Conservation (phyloP, 2,329 filamentous ascomycete species). For the Xenoacremonium recifei region DNA sequence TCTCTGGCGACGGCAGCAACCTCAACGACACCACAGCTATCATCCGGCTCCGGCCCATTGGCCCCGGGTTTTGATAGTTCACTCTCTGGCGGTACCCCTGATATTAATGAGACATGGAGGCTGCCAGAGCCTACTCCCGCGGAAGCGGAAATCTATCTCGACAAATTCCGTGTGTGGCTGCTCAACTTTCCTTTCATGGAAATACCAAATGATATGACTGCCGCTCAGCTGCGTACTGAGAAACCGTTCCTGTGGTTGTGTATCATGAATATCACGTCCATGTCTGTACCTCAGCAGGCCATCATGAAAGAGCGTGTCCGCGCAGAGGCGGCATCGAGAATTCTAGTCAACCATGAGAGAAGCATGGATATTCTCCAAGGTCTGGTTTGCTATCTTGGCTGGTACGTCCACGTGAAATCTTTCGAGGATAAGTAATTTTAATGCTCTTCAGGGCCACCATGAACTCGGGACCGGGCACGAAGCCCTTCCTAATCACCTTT, state of each 20-base stretch:
- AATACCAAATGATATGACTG: constrained; percentile 35
- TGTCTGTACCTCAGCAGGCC: constrained; percentile 38
- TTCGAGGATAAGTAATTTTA: neutral
- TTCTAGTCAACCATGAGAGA: constrained; percentile 48
- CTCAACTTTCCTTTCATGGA: constrained; percentile 45
- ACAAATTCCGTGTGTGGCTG: constrained; percentile 41
- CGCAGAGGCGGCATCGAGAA: constrained; percentile 42
- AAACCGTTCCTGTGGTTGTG: constrained; percentile 50
- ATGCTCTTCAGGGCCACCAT: constrained; percentile 33
- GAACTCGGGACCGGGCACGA: constrained; percentile 34
- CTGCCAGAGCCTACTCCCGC: constrained; percentile 29
- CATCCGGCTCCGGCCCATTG: constrained; percentile 8
- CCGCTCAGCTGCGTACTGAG: constrained; percentile 36
- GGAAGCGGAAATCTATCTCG: constrained; percentile 39
- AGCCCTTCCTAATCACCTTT: constrained; percentile 44
- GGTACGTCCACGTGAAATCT: constrained; percentile 31
- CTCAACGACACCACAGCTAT: constrained; percentile 24
- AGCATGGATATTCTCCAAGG: constrained; percentile 53
- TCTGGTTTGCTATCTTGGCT: constrained; percentile 43
- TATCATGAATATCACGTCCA: constrained; percentile 46
- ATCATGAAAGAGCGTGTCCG: constrained; percentile 40
- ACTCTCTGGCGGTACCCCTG: constrained; percentile 4
- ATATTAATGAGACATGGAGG: constrained; percentile 16
- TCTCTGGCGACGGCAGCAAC: constrained; percentile 37
- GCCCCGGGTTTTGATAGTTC: constrained; percentile 8